Percentiles rank a stretch among this genome's conserved stretches.
Conservation (phyloP, 805 yeast genomes). For the Alloascoidea hylecoeti region DNA sequence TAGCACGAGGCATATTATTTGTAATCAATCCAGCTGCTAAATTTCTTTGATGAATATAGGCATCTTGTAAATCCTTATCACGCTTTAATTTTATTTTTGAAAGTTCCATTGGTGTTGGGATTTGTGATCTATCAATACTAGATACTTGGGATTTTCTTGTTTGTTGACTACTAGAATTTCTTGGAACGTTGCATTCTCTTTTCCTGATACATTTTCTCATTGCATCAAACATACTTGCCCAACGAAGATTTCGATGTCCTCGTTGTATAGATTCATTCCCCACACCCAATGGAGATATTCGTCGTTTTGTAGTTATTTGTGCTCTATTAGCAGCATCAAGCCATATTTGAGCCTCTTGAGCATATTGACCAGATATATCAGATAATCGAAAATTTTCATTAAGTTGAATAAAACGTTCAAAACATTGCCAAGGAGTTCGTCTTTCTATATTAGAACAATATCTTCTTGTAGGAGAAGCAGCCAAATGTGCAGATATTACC, state of each 20-base stretch:
- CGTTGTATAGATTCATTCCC: constrained; percentile 75
- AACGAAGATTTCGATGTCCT: constrained; percentile 80
- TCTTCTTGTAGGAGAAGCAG: constrained; percentile 48
- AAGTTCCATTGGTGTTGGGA: constrained; percentile 76
- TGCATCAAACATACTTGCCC: constrained; percentile 97
- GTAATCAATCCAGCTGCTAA: too few relatives aligned
- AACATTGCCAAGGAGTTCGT: constrained; percentile 98
- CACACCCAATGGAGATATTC: constrained; percentile 89
- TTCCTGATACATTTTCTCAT: constrained; percentile 82
- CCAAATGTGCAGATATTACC: constrained; percentile 69
- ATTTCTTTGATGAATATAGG: constrained; percentile 28
- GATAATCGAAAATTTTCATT: constrained; percentile 77
- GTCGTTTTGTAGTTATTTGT: constrained; percentile 75
- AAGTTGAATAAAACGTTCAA: constrained; percentile 88
- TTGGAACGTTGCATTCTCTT: constrained; percentile 65
- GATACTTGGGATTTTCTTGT: constrained; percentile 22
- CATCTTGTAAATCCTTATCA: constrained; percentile 75
- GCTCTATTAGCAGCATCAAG: constrained; percentile 81
- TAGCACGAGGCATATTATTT: too few relatives aligned
- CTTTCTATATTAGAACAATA: constrained; percentile 85
- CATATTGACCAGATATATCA: constrained; percentile 80
- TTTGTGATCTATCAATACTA: constrained; percentile 30
- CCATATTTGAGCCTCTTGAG: constrained; percentile 82
- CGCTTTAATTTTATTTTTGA: constrained; percentile 73
- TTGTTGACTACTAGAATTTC: constrained; percentile 31